These are phyloP conservation scores for Pseudocercospora musae DNA, from an alignment of 2,329 filamentous ascomycete species.

Conservation along the genomic window DNA sequence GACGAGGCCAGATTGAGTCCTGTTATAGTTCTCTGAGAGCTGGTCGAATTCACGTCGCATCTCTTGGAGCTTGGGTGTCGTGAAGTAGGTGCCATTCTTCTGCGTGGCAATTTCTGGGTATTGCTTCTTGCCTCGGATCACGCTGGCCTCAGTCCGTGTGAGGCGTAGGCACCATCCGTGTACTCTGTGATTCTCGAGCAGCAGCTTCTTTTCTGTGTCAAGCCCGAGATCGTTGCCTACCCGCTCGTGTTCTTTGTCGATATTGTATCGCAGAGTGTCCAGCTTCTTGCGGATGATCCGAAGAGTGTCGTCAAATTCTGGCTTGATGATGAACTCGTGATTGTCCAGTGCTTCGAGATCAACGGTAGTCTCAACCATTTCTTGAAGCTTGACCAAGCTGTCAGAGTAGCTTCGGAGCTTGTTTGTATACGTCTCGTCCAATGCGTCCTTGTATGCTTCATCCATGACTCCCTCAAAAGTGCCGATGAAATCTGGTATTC, in stretches of 20 bases:
- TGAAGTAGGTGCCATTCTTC: constrained; percentile 99
- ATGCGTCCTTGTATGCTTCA: constrained; percentile 80
- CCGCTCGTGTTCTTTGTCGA: constrained; percentile 74
- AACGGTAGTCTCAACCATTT: constrained; percentile 98
- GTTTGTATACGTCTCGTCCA: constrained; percentile 82
- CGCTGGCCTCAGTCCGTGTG: constrained; percentile 83
- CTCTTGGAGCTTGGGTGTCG: constrained; percentile 74
- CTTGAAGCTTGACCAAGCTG: constrained; percentile 79
- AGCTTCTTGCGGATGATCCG: constrained; percentile 87
- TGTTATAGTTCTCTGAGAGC: constrained; percentile 88
- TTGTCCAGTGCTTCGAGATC: constrained; percentile 93
- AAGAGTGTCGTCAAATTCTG: constrained; percentile 89
- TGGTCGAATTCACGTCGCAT: constrained; percentile 91
- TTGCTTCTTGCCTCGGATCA: constrained; percentile 83
- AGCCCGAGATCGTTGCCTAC: constrained; percentile 80
- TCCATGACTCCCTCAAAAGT: constrained; percentile 94
- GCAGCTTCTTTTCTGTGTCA: constrained; percentile 97
- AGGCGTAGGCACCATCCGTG: constrained; percentile 96
- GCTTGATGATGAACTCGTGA: constrained; percentile 98
- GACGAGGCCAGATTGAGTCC: constrained; percentile 86
- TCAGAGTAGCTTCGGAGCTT: constrained; percentile 73
- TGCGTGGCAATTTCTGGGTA: constrained; percentile 97
- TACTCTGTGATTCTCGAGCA: constrained; percentile 91
- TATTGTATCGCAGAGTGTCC: constrained; percentile 76
- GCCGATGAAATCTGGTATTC: constrained; percentile 82